These are phyloP conservation scores for Phytophthora pluvialis DNA, from an alignment of 352 stramenopile species.

Conservation along the genomic window DNA sequence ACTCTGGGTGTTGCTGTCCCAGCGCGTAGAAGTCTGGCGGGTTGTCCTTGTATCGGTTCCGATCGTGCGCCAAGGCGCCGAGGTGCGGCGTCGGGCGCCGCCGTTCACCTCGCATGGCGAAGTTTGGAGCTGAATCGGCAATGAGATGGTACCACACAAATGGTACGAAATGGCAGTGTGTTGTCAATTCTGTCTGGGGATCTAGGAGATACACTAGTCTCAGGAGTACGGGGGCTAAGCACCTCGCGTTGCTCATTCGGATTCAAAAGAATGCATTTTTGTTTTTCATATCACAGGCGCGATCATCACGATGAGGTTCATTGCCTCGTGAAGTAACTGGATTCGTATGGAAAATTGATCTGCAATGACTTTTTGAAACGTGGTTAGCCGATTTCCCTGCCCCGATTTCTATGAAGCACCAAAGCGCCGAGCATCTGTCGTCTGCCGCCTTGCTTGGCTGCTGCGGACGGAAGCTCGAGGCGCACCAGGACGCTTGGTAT, in stretches of 20 bases:
- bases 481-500: conserved; percentile 10
- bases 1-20: conserved; percentile 58
- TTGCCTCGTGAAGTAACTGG: too few species aligned
- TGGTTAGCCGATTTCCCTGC: too few species aligned
- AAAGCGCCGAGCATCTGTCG: conserved; percentile 52
- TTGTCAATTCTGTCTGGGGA: too few species aligned
- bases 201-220: too few species aligned
- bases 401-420: conserved; percentile 35
- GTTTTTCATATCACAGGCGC: too few species aligned
- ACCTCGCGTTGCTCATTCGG: not conserved
- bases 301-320: too few species aligned
- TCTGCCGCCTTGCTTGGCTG: conserved; percentile 46
- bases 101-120: conserved; percentile 52
- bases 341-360: too few species aligned
- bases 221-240: too few species aligned
- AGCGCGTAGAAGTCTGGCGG: conserved; percentile 84
- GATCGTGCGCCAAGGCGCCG: conserved; percentile 63
- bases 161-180: conserved; percentile 11
- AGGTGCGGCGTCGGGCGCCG: conserved; percentile 67
- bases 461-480: conserved; percentile 26
- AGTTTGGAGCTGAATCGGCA: not conserved
- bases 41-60: conserved; percentile 77
- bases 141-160: conserved; percentile 3
- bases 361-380: too few species aligned
- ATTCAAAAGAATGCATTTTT: too few species aligned